Evolutionary conservation across 352 stramenopile species (phyloP).

Genomic region (Phytopythium montanum): DNA sequence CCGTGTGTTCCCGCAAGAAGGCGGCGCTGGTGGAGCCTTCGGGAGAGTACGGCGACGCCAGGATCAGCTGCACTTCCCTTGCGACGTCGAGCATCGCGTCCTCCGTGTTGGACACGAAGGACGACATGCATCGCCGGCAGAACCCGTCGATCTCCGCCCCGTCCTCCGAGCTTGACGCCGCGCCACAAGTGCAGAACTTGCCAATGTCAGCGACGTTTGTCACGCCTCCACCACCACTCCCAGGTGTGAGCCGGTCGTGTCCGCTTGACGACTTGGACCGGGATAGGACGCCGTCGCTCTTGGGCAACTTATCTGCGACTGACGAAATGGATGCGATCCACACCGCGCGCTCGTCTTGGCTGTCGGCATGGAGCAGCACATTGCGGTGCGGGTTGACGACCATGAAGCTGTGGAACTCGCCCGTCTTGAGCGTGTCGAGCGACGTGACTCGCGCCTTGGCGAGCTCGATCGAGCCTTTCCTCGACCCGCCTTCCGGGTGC

Average conservation of each 20-base stretch:
- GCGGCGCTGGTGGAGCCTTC: constrained; percentile 69
- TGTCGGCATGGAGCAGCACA: constrained; percentile 79
- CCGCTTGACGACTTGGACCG: not conserved
- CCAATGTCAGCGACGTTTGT: constrained; percentile 26
- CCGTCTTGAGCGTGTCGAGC: constrained; percentile 79
- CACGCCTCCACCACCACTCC: not conserved
- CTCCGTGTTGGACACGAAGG: constrained; percentile 78
- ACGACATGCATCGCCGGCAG: constrained; percentile 69
- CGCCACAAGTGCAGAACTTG: constrained; percentile 57
- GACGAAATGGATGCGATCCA: constrained; percentile 74
- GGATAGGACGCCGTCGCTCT: not conserved
- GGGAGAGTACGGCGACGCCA: constrained; percentile 81
- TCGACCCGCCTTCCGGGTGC: constrained; percentile 66
- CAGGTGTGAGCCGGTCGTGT: not conserved
- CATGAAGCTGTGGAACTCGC: constrained; percentile 78
- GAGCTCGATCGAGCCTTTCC: constrained; percentile 73
- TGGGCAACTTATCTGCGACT: constrained; percentile 35
- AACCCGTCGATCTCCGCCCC: constrained; percentile 33
- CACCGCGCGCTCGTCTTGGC: constrained; percentile 76
- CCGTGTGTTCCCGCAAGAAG: constrained; percentile 69
- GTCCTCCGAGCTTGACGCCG: constrained; percentile 17
- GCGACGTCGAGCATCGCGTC: constrained; percentile 70
- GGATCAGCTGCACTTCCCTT: constrained; percentile 75
- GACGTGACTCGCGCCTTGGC: constrained; percentile 44
- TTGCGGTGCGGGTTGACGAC: constrained; percentile 56